Base-by-base conservation (phyloP, 2,329 filamentous ascomycete species). In the Akanthomyces lecanii region DNA sequence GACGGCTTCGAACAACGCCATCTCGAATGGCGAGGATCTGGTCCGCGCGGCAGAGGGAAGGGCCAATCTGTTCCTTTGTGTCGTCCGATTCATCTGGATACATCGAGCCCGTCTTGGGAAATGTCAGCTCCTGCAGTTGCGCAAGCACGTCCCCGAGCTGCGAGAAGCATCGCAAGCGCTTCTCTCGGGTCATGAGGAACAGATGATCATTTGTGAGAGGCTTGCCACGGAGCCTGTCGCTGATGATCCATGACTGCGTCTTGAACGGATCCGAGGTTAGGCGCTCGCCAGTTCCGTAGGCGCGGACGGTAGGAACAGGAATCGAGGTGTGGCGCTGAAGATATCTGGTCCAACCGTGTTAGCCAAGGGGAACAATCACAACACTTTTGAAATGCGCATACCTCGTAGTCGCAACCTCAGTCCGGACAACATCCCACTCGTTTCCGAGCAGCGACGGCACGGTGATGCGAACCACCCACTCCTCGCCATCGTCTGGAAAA, bases 401-500 rank as follows among this genome's bases (percentile, higher is more conserved):
- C 56, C 10, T 28, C 5, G 40, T n/a, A 7, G 45, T 51, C 1
- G 56, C 56, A 5, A 16, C 45, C 28, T 59, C 56, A 8, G n/a
- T 59, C 4, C 6, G 30, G 7, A 59, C 21, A 21, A 40, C 25
- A 4, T 51, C 33, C 56, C 56, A 59, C 0, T 28, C 33, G 1
- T 21, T 28, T 5, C 11, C 21, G 10, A 30, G 6, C 4, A 23
- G 10, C 5, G 56, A n/a, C 45, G 45, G n/a, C 4, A 21, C 3
- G 5, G 56, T 21, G 21, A 59, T 51, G 36, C 56, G 56, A 10
- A 59, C 33, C 30, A 40, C 45, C 56, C 45, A 59, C 23, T 59
- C 33, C 7, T 40, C 18, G 1, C 21, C 56, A 8, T 59, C 45
- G 21, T 48, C 14, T 0, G 56, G 45, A 51, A 59, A 59, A 7